Evolutionary conservation across 176 grass and related monocot species (phyloP).

Genomic region (Musa acuminata): DNA sequence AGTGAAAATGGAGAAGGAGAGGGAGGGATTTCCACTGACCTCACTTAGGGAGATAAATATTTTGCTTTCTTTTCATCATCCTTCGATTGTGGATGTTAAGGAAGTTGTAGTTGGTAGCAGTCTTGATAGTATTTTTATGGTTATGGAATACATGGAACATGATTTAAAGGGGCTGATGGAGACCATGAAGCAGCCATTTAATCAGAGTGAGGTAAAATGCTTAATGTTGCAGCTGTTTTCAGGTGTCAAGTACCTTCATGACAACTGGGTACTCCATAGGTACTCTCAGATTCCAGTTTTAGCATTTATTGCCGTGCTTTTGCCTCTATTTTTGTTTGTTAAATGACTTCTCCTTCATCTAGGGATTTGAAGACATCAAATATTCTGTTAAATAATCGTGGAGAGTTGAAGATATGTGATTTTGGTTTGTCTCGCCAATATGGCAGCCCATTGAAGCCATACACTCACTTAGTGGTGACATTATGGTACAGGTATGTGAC

Average conservation of each 20-base stretch:
- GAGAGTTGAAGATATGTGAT: conserved; percentile 97
- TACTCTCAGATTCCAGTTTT: conserved; percentile 21
- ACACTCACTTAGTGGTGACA: conserved; percentile 93
- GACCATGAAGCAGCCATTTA: conserved; percentile 79
- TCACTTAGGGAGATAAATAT: conserved; percentile 95
- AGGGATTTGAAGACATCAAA: conserved; percentile 97
- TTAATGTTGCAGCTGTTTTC: conserved; percentile 93
- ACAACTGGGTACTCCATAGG: conserved; percentile 97
- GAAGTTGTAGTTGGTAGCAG: conserved; percentile 75
- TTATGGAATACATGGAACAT: conserved; percentile 99
- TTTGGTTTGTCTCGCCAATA: conserved; percentile 91
- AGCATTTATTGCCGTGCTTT: background rate
- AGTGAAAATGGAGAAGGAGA: conserved; percentile 87
- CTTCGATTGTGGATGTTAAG: conserved; percentile 90
- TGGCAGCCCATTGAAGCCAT: conserved; percentile 79
- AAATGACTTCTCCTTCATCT: conserved; percentile 13
- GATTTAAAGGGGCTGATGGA: conserved; percentile 94
- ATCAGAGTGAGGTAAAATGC: conserved; percentile 89
- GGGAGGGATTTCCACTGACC: conserved; percentile 78
- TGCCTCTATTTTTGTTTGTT: conserved; percentile 17
- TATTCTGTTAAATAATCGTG: conserved; percentile 77
- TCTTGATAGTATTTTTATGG: conserved; percentile 78
- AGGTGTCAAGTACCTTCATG: conserved; percentile 85
- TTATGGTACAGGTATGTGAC: conserved; percentile 78
- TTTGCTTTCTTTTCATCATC: conserved; percentile 73